These are phyloP conservation scores for Nigrospora osmanthi DNA, from an alignment of 2,329 filamentous ascomycete genomes.

Conservation along the genomic window DNA sequence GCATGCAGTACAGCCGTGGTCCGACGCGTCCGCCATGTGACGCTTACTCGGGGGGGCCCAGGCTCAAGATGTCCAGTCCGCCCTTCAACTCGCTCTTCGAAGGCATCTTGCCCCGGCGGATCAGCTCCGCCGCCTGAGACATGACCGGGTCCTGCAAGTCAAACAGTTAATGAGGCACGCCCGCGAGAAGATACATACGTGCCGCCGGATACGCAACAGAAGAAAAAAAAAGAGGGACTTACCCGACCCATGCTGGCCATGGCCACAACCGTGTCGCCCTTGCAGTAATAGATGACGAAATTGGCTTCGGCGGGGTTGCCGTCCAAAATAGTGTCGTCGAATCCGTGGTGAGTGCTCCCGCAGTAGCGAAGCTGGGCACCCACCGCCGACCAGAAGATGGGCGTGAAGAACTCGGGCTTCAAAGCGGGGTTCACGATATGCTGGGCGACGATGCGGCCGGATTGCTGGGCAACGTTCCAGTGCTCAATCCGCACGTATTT, in stretches of 20 bases:
- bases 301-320: slow-evolving; percentile 71
- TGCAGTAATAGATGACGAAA: slow-evolving; percentile 84
- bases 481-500: slow-evolving; percentile 81
- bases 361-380: slow-evolving; percentile 88
- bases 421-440: slow-evolving; percentile 63
- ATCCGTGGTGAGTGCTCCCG: slow-evolving; percentile 76
- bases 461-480: slow-evolving; percentile 96
- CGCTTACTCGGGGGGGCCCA: slow-evolving; percentile 25
- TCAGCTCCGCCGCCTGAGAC: slow-evolving; percentile 74
- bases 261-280: slow-evolving; percentile 79
- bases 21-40: too few relatives aligned
- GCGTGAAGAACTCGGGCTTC: slow-evolving; percentile 68
- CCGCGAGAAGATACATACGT: too few relatives aligned
- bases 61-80: slow-evolving; percentile 44
- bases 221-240: too few relatives aligned
- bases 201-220: too few relatives aligned
- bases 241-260: slow-evolving; percentile 77
- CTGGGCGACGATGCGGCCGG: slow-evolving; percentile 70
- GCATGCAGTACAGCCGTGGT: too few relatives aligned
- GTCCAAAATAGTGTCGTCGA: slow-evolving; percentile 75
- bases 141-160: slow-evolving; percentile 63
- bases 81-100: slow-evolving; percentile 67
- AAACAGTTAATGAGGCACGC: too few relatives aligned
- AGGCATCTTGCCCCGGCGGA: slow-evolving; percentile 77
- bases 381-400: slow-evolving; percentile 94